A percentile compares a stretch with the other conserved stretches of the same genome.
These are phyloP conservation scores for Helenozyma rhizophorensis DNA, from an alignment of 805 yeast genomes.

Conservation along the genomic window DNA sequence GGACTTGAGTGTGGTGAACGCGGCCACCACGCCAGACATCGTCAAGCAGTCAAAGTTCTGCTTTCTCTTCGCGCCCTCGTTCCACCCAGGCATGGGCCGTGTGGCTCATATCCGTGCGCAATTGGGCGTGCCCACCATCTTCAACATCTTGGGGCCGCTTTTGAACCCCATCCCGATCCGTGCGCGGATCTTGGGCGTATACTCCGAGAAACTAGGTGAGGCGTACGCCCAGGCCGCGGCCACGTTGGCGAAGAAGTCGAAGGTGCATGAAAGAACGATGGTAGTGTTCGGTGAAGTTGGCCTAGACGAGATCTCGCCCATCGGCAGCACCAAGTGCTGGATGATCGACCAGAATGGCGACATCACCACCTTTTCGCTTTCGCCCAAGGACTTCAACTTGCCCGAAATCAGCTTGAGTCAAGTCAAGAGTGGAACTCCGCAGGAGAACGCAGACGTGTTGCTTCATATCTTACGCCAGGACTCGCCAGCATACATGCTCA, in stretches of 20 bases:
- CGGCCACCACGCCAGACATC: constrained; percentile 54
- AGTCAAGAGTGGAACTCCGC: constrained; percentile 84
- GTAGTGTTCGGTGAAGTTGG: constrained; percentile 93
- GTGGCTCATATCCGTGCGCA: constrained; percentile 75
- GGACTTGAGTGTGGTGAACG: constrained; percentile 67
- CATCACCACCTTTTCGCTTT: constrained; percentile 41
- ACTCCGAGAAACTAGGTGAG: constrained; percentile 70
- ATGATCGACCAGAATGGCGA: constrained; percentile 43
- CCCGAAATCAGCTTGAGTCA: constrained; percentile 61
- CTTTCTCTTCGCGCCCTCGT: constrained; percentile 87
- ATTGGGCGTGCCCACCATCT: constrained; percentile 87
- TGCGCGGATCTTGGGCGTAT: constrained; percentile 87
- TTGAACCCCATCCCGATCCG: constrained; percentile 82
- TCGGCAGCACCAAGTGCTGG: constrained; percentile 83
- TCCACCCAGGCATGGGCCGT: constrained; percentile 85
- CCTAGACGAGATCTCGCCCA: constrained; percentile 89
- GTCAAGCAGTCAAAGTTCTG: constrained; percentile 50
- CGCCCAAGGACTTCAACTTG: constrained; percentile 80
- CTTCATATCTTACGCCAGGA: constrained; percentile 42
- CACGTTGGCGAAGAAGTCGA: constrained; percentile 48
- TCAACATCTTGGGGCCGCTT: constrained; percentile 91
- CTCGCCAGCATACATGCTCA: constrained; percentile 42
- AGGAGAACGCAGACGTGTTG: constrained; percentile 69
- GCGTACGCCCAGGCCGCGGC: constrained; percentile 81
- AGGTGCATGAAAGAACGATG: constrained; percentile 55